These are phyloP conservation scores for Luzula sylvatica DNA, from an alignment of 176 grass and related monocot species.

Conservation along the genomic window DNA sequence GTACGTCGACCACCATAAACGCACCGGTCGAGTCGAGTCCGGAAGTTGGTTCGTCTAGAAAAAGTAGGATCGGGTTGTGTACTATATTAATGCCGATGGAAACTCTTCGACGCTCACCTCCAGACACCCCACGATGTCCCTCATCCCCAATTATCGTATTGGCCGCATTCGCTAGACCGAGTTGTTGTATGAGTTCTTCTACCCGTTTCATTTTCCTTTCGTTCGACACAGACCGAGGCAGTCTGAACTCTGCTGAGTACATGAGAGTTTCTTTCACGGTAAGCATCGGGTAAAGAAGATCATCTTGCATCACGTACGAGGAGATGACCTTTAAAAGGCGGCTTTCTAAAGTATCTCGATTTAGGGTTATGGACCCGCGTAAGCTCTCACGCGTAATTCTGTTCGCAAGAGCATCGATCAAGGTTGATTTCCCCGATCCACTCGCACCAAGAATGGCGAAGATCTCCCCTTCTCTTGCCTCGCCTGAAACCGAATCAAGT, in stretches of 20 bases:
- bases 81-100: constrained; percentile 84
- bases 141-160: constrained; percentile 91
- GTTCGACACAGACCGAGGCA: constrained; percentile 39
- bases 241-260: constrained; percentile 74
- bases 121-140: constrained; percentile 61
- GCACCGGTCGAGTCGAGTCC: constrained; percentile 75
- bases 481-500: constrained; percentile 54
- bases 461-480: constrained; percentile 55
- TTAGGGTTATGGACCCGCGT: constrained; percentile 38
- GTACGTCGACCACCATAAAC: constrained; percentile 67
- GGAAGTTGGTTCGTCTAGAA: constrained; percentile 82
- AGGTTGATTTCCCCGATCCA: constrained; percentile 69
- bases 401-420: constrained; percentile 65
- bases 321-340: constrained; percentile 49
- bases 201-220: constrained; percentile 56
- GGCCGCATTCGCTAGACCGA: constrained; percentile 41
- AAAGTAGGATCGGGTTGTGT: constrained; percentile 70
- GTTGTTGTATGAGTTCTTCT: constrained; percentile 63
- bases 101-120: constrained; percentile 64
- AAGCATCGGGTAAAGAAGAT: constrained; percentile 80
- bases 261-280: constrained; percentile 71
- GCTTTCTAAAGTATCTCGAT: constrained; percentile 35
- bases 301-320: constrained; percentile 85
- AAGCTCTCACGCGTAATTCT: constrained; percentile 52
- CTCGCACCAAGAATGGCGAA: constrained; percentile 64